Evolutionary conservation across 164 flowering plant species (phyloP), one percentile per base, ranked within the genome.

Genomic region (Hamamelis virginiana): DNA sequence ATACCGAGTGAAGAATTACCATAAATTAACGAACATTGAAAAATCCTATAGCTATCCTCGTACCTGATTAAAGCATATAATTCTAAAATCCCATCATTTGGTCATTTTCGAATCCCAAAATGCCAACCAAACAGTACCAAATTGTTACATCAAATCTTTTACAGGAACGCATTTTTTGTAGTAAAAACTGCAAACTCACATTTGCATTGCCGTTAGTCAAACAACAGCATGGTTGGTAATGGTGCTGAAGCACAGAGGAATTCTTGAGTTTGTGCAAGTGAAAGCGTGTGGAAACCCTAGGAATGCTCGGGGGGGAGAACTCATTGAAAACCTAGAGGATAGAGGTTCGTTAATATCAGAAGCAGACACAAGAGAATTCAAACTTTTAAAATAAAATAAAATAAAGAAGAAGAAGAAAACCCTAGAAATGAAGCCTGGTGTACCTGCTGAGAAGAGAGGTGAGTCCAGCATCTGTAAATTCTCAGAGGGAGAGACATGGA

Each of bases 131-230:
- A 2, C 2, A 33, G 41, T 33, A 33, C 41, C 41, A 2, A 33
- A n/a, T n/a, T n/a, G n/a, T n/a, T n/a, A n/a, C n/a, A n/a, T n/a
- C n/a, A n/a, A n/a, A n/a, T n/a, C n/a, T n/a, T n/a, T n/a, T n/a
- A n/a, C n/a, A n/a, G n/a, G n/a, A n/a, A 58, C 38, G 12, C 12
- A 28, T 25, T n/a, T 16, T 51, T 4, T 51, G 19, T 25, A n/a
- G 9, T n/a, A 19, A 38, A 28, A 59, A 9, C 27, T 3, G 12
- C 4, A 19, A 51, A 64, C 67, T 64, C 55, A 64, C 67, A 64
- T 64, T 27, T 41, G 33, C 67, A 64, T 25, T 26, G 67, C 55
- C 56, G n/a, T 64, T 21, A 19, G 44, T 22, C 15, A 56, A 47
- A 41, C 43, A 25, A 14, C 15, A 27, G 28, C 55, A 26, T 9